These are phyloP conservation scores for Colletotrichum caudatum DNA, from an alignment of 2,329 filamentous ascomycete genomes.

Conservation along the genomic window DNA sequence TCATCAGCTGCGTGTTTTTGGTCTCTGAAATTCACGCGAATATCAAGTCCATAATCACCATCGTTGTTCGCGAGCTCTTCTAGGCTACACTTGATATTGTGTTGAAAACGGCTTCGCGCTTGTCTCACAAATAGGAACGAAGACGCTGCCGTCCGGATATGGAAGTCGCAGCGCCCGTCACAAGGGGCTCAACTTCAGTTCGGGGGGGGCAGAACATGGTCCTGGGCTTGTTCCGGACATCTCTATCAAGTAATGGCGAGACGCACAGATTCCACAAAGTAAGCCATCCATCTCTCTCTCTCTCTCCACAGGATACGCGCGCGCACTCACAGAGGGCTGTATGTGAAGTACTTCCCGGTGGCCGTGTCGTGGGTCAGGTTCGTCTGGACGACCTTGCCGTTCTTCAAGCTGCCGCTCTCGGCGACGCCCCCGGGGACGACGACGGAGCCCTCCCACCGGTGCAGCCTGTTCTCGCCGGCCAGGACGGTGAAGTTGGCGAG, in stretches of 20 bases:
- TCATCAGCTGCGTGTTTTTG: neutral
- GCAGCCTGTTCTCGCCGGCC: constrained; percentile 69
- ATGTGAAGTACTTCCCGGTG: constrained; percentile 29
- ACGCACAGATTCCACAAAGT: neutral
- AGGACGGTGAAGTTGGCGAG: constrained; percentile 78
- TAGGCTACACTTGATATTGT: neutral
- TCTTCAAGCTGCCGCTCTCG: constrained; percentile 68
- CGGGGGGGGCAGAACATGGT: neutral
- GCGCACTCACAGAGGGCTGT: constrained; percentile 4
- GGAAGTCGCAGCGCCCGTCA: neutral
- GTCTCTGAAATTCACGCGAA: neutral
- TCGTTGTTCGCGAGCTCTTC: neutral
- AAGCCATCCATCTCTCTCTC: too few species aligned
- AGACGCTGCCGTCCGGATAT: too few species aligned
- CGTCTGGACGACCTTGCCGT: constrained; percentile 55
- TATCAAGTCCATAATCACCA: accelerated
- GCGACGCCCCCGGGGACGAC: constrained; percentile 57
- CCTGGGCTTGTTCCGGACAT: neutral
- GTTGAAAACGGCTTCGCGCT: neutral
- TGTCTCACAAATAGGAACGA: neutral
- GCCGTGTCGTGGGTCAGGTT: constrained; percentile 63
- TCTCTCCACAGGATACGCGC: too few species aligned
- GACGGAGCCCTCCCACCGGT: constrained; percentile 47
- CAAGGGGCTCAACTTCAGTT: neutral
- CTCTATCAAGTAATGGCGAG: neutral